These are phyloP conservation scores for Delonix regia DNA, from an alignment of 306 rosid genomes.

Conservation along the genomic window DNA sequence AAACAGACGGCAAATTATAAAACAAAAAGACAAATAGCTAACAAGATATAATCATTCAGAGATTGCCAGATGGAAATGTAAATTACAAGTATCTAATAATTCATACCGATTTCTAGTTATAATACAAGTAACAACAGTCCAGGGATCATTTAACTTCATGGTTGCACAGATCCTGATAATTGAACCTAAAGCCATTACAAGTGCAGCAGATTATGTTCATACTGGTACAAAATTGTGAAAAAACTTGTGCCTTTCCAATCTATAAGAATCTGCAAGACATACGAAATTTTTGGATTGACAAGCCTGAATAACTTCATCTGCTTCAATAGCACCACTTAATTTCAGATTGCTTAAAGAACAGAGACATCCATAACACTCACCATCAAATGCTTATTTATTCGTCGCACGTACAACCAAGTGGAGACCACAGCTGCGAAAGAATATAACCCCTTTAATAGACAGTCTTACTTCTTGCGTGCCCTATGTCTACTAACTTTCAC, in stretches of 20 bases:
- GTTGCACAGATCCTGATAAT: constrained; percentile 43
- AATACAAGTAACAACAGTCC: constrained; percentile 67
- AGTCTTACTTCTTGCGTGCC: constrained; percentile 66
- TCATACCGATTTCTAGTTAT: constrained; percentile 47
- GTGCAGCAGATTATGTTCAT: constrained; percentile 51
- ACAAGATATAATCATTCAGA: constrained; percentile 22
- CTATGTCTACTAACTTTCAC: constrained; percentile 50
- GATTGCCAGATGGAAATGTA: constrained; percentile 18
- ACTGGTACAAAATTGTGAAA: constrained; percentile 63
- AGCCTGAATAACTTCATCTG: constrained; percentile 36
- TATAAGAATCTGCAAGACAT: constrained; percentile 33
- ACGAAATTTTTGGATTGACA: not conserved
- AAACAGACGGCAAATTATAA: constrained; percentile 3
- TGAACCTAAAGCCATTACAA: constrained; percentile 45
- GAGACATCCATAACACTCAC: constrained; percentile 28
- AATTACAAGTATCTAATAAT: constrained; percentile 34
- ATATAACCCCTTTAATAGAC: constrained; percentile 22
- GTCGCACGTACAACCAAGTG: constrained; percentile 18
- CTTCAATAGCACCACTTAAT: constrained; percentile 36
- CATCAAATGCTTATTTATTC: constrained; percentile 27
- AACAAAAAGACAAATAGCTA: not conserved
- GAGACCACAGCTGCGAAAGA: constrained; percentile 25
- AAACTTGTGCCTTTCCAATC: constrained; percentile 41
- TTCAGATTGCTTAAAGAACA: constrained; percentile 34
- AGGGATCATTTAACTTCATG: constrained; percentile 25